These are phyloP conservation scores for Picea sitchensis DNA, from an alignment of 75 land plant species.

Conservation along the genomic window DNA sequence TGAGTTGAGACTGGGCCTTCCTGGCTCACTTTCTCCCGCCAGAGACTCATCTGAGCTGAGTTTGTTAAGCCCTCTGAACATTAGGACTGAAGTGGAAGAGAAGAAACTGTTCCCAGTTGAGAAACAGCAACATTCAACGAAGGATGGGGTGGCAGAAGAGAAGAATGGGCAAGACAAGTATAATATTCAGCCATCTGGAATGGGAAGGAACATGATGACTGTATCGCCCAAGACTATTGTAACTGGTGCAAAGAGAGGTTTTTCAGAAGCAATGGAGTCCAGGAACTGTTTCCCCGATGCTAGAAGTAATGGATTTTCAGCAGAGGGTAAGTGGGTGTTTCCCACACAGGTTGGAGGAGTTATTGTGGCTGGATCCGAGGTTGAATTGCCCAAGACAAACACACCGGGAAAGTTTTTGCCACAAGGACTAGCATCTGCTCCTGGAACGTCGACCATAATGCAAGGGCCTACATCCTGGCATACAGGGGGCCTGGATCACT, in stretches of 20 bases:
- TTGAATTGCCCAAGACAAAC: constrained; percentile 16
- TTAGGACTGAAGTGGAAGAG: constrained; percentile 12
- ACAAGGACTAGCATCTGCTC: background rate
- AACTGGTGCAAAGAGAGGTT: constrained; percentile 61
- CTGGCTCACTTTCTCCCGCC: constrained; percentile 50
- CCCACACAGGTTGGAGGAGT: constrained; percentile 13
- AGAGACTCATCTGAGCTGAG: constrained; percentile 26
- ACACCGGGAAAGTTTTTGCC: constrained; percentile 14
- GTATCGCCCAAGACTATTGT: constrained; percentile 17
- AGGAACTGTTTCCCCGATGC: constrained; percentile 7
- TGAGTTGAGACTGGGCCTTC: constrained; percentile 69
- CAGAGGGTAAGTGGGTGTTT: constrained; percentile 39
- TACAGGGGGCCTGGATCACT: constrained; percentile 17
- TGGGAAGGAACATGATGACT: constrained; percentile 8
- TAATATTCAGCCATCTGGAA: constrained; percentile 5
- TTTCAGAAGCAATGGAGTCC: constrained; percentile 44
- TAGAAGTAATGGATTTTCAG: constrained; percentile 13
- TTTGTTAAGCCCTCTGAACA: background rate
- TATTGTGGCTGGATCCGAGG: constrained; percentile 24
- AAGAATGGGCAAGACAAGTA: constrained; percentile 15
- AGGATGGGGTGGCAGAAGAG: constrained; percentile 1
- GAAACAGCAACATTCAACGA: constrained; percentile 17
- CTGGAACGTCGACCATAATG: background rate
- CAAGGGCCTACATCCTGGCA: constrained; percentile 12
- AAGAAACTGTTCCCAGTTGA: constrained; percentile 16